Evolutionary conservation across 2,329 filamentous ascomycete genomes (phyloP).

Genomic region (Fusarium brevicatenulatum): DNA sequence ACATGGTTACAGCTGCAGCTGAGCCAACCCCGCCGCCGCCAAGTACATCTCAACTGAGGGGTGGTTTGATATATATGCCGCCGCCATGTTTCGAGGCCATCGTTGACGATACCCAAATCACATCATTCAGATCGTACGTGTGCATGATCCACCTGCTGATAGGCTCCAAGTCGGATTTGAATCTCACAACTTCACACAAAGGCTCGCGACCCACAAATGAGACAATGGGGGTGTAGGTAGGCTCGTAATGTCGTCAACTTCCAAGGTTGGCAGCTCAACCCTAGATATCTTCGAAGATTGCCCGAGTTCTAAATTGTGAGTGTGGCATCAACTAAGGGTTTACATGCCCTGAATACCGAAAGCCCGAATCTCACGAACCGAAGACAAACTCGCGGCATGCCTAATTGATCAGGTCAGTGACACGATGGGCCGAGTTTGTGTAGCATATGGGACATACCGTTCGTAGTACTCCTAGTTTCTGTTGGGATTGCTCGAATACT

Average conservation of each 20-base stretch:
- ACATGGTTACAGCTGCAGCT: slow-evolving; percentile 22
- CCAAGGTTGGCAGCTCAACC: slow-evolving; percentile 29
- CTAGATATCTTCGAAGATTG: slow-evolving; percentile 17
- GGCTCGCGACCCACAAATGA: slow-evolving; percentile 30
- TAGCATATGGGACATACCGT: slow-evolving; percentile 58
- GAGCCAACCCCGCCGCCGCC: slow-evolving; percentile 30
- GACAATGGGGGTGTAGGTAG: slow-evolving; percentile 29
- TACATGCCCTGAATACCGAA: slow-evolving; percentile 37
- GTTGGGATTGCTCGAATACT: slow-evolving; percentile 84
- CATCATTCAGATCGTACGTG: slow-evolving; percentile 41
- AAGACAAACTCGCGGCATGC: slow-evolving; percentile 54
- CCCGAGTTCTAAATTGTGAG: slow-evolving; percentile 21
- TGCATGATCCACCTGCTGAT: slow-evolving; percentile 39
- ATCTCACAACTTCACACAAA: slow-evolving; percentile 14
- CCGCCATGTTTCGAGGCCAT: slow-evolving; percentile 42
- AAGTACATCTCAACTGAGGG: slow-evolving; percentile 35
- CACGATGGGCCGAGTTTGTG: not conserved
- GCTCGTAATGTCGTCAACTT: slow-evolving; percentile 30
- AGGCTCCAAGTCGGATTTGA: slow-evolving; percentile 29
- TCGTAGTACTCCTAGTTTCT: slow-evolving; percentile 75
- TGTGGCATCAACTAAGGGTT: slow-evolving; percentile 43
- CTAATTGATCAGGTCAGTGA: slow-evolving; percentile 41
- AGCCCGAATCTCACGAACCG: slow-evolving; percentile 21
- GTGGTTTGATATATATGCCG: slow-evolving; percentile 36
- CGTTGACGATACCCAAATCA: slow-evolving; percentile 41